Percentiles rank a stretch among this genome's conserved stretches.
phyloP scores from a whole-genome alignment of 2,329 filamentous ascomycete species.

The Chaetomiaceae sp. region DNA sequence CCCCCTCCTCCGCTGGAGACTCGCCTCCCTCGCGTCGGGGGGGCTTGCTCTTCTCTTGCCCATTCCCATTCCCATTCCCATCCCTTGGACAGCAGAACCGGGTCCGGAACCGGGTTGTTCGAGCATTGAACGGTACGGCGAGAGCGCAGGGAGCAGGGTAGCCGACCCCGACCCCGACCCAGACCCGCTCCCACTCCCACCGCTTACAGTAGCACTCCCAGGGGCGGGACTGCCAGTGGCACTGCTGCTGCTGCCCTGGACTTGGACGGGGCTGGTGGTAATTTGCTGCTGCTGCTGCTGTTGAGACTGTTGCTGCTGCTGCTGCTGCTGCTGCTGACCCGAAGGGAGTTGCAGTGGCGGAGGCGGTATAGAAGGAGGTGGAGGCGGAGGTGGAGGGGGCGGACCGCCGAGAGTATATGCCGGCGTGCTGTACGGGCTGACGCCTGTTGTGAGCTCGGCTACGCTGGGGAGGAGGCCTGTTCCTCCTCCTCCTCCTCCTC shows the following conservation, averaged over 20 bases:
- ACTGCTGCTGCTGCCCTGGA: background rate
- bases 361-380: slow-evolving; percentile 1
- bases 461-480: slow-evolving; percentile 52
- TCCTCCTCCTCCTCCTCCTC: background rate
- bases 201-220: background rate
- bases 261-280: no score
- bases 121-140: slow-evolving; percentile 32
- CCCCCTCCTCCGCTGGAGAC: slow-evolving; percentile 38
- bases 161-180: no score
- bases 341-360: background rate
- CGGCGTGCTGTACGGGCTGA: slow-evolving; percentile 57
- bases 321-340: background rate
- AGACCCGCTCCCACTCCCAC: no score
- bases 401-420: slow-evolving; percentile 41
- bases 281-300: slow-evolving; percentile 1
- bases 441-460: slow-evolving; percentile 59
- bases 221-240: background rate
- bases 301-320: background rate
- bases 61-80: no score
- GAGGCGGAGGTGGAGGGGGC: background rate
- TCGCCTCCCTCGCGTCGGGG: slow-evolving; percentile 44
- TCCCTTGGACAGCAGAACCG: no score
- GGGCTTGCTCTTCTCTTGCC: slow-evolving; percentile 49
- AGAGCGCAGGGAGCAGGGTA: slow-evolving; percentile 30
- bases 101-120: background rate